Conservation (phyloP, 805 yeast species). For the Metschnikowia aberdeeniae region DNA sequence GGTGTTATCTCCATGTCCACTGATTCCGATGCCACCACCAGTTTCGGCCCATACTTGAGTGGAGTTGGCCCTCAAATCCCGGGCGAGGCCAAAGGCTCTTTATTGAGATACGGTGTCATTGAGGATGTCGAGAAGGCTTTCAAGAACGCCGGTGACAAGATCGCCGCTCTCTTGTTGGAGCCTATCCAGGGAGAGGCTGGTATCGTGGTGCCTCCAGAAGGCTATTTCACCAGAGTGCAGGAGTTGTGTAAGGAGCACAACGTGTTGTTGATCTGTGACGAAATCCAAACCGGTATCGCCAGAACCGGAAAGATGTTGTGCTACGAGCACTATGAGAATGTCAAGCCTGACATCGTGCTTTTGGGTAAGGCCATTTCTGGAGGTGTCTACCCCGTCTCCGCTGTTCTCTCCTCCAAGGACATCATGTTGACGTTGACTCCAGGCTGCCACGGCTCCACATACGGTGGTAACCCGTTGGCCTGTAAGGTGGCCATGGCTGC, state of each 20-base stretch:
- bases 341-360: conserved; percentile 84
- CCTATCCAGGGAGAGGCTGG: conserved; percentile 99
- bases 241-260: conserved; percentile 77
- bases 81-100: conserved; percentile 55
- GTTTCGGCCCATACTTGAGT: conserved; percentile 84
- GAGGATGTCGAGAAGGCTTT: conserved; percentile 86
- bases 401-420: conserved; percentile 84
- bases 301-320: conserved; percentile 94
- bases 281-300: conserved; percentile 96
- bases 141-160: conserved; percentile 75
- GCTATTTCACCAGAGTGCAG: conserved; percentile 69
- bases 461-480: conserved; percentile 96
- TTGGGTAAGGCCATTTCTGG: conserved; percentile 96
- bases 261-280: conserved; percentile 89
- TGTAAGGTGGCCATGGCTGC: conserved; percentile 94
- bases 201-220: conserved; percentile 87
- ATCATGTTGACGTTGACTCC: conserved; percentile 88
- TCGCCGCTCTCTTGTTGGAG: conserved; percentile 88
- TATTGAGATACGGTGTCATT: conserved; percentile 76
- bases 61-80: conserved; percentile 86
- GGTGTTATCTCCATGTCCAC: conserved; percentile 96
- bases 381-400: conserved; percentile 89
- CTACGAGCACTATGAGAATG: conserved; percentile 73
- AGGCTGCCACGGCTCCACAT: conserved; percentile 96
- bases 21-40: conserved; percentile 84